These are phyloP conservation scores for Didymella sp. DNA, from an alignment of 2,329 filamentous ascomycete species.

Conservation along the genomic window DNA sequence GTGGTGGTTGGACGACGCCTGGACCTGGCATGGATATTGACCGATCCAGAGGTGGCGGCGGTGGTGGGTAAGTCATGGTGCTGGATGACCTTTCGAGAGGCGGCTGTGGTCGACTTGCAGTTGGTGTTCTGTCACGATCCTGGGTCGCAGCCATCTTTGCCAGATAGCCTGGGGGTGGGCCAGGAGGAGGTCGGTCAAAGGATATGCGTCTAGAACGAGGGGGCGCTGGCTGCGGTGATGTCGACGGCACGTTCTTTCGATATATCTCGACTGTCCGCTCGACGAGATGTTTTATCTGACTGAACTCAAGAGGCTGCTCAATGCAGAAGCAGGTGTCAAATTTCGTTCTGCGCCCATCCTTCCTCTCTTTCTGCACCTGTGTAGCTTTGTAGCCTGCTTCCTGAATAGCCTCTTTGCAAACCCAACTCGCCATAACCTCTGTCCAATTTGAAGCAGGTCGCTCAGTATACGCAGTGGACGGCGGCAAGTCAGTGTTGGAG, in stretches of 20 bases:
- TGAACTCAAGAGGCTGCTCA: slow-evolving; percentile 43
- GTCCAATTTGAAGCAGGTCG: slow-evolving; percentile 40
- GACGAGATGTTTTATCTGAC: slow-evolving; percentile 46
- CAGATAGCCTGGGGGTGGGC: slow-evolving; percentile 5
- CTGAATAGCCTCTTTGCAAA: slow-evolving; percentile 48
- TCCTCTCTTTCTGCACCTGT: slow-evolving; percentile 44
- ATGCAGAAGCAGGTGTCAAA: slow-evolving; percentile 49
- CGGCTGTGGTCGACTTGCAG: slow-evolving; percentile 24
- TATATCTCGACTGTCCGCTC: slow-evolving; percentile 51
- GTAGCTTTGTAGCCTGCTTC: slow-evolving; percentile 42
- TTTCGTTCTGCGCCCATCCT: slow-evolving; percentile 40
- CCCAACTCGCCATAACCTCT: slow-evolving; percentile 49
- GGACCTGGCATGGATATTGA: slow-evolving; percentile 37
- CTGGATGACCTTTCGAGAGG: slow-evolving; percentile 34
- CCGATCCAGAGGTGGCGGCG: slow-evolving; percentile 37
- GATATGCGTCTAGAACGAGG: slow-evolving; percentile 30
- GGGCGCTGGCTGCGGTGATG: slow-evolving; percentile 24
- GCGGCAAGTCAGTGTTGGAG: slow-evolving; percentile 38
- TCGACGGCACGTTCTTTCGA: slow-evolving; percentile 32
- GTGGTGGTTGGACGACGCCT: slow-evolving; percentile 18
- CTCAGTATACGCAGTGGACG: slow-evolving; percentile 39
- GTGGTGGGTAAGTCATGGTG: slow-evolving; percentile 24
- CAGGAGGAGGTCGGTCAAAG: slow-evolving; percentile 30
- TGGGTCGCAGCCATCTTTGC: slow-evolving; percentile 10
- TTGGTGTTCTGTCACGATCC: slow-evolving; percentile 39